Evolutionary conservation across 1,284 basidiomycete species (phyloP).

Genomic region (Amylostereum chailletii): DNA sequence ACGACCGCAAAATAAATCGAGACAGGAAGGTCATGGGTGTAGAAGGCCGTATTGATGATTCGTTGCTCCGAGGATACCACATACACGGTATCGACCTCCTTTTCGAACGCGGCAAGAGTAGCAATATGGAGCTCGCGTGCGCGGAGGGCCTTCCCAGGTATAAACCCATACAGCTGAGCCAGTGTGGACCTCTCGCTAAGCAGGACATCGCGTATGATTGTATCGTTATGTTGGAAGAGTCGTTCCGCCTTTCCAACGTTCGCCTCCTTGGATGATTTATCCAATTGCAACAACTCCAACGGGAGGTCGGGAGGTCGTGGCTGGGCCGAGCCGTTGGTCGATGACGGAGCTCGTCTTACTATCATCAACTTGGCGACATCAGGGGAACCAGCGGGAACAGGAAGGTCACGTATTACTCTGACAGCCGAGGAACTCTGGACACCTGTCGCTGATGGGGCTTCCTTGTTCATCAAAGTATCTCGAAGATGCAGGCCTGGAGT

Average conservation of each 20-base stretch:
- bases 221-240: constrained; percentile 42
- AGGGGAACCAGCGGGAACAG: no score
- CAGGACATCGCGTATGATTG: constrained; percentile 48
- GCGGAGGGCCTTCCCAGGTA: constrained; percentile 53
- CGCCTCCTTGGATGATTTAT: constrained; percentile 27
- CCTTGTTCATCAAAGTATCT: no score
- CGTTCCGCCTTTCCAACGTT: constrained; percentile 35
- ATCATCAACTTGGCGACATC: no score
- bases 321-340: no score
- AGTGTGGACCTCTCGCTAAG: constrained; percentile 56
- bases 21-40: constrained; percentile 51
- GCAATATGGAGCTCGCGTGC: constrained; percentile 56
- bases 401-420: no score
- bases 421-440: no score
- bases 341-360: no score
- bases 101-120: constrained; percentile 39
- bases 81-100: constrained; percentile 14
- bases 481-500: no score
- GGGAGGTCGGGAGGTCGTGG: constrained; percentile 22
- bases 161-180: constrained; percentile 61
- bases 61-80: constrained; percentile 44
- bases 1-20: constrained; percentile 53
- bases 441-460: no score
- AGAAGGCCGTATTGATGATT: constrained; percentile 49
- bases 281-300: constrained; percentile 32